Evolutionary conservation across 164 flowering plant species (phyloP), one percentile per base, ranked within the genome.

Genomic region (Malania oleifera): DNA sequence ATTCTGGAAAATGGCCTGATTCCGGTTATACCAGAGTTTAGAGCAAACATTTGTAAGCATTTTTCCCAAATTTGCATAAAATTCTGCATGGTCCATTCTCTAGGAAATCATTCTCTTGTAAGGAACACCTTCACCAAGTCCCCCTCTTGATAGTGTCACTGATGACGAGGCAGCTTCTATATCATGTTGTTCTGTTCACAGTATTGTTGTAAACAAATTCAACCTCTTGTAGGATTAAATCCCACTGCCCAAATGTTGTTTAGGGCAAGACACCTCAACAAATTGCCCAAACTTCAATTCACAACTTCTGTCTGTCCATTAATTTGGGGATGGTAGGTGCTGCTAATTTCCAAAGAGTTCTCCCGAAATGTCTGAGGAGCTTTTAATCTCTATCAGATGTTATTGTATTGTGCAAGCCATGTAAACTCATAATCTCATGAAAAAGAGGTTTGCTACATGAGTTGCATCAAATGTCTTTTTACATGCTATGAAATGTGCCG

Each of bases 401-500:
- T 11, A 62, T 62, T 0, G 59, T 3, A 40, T 43, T 40, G 3
- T 58, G 59, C 8, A 52, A 7, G 0, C 65, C 52, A 54, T 52
- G 37, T 1, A 48, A 18, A 3, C 44, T 7, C 7, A 60, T 41
- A 24, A 60, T 23, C 28, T 60, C 63, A 5, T 19, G 49, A 48
- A 47, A 38, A 34, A 48, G 29, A 60, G 12, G 2, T 37, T 3
- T 2, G 46, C 54, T 6, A 60, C 17, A 37, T 60, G n/a, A 5
- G 29, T 17, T 14, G 55, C 54, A 60, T 60, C 45, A 0, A 20
- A 10, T 1, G 52, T 52, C 41, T 62, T 62, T n/a, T 14, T 26
- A 19, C 65, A 62, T 19, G 64, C 48, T 6, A 51, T 39, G 20
- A 51, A 61, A 15, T 61, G 56, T 1, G 47, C 27, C 64, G 51